Percentiles rank a stretch among this genome's conserved stretches.
Evolutionary conservation across 768 basidiomycete species (phyloP).

Genomic region (Amanita muscaria): DNA sequence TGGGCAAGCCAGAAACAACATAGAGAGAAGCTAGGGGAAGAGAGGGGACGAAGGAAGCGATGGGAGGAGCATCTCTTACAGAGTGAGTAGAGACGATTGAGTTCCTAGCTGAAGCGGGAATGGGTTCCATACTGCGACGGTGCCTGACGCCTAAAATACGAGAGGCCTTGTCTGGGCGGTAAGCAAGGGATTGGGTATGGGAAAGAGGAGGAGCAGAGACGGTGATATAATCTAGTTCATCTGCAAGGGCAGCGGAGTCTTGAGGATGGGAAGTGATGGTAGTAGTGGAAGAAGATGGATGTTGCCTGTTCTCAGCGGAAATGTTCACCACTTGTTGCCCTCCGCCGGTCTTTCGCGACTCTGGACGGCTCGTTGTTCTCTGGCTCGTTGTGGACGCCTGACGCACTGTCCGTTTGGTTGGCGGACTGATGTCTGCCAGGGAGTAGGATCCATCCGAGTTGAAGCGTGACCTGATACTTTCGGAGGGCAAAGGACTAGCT

Average conservation of each 20-base stretch:
- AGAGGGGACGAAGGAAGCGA: conserved; percentile 58
- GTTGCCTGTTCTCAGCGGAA: conserved; percentile 26
- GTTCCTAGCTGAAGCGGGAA: conserved; percentile 66
- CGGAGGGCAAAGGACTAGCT: conserved; percentile 23
- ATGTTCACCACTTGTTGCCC: conserved; percentile 43
- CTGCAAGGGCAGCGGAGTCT: conserved; percentile 41
- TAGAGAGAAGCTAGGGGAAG: conserved; percentile 77
- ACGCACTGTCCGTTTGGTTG: conserved; percentile 19
- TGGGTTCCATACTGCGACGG: conserved; percentile 75
- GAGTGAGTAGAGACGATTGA: conserved; percentile 75
- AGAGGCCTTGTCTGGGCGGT: conserved; percentile 65
- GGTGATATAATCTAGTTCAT: conserved; percentile 71
- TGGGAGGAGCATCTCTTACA: conserved; percentile 44
- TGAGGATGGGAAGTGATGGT: conserved; percentile 22
- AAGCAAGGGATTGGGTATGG: conserved; percentile 28
- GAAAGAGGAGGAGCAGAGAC: conserved; percentile 27
- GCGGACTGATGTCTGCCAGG: conserved; percentile 20
- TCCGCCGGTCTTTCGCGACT: conserved; percentile 23
- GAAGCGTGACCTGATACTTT: conserved; percentile 33
- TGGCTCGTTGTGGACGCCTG: conserved; percentile 12
- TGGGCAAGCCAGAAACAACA: conserved; percentile 82
- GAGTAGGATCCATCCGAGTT: conserved; percentile 39
- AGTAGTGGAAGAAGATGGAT: conserved; percentile 17
- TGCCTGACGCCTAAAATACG: conserved; percentile 70
- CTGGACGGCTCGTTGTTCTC: conserved; percentile 1